Evolutionary conservation across 2,329 filamentous ascomycete genomes (phyloP), one percentile per base, ranked within the genome.

Genomic region (Volutella citrinella): DNA sequence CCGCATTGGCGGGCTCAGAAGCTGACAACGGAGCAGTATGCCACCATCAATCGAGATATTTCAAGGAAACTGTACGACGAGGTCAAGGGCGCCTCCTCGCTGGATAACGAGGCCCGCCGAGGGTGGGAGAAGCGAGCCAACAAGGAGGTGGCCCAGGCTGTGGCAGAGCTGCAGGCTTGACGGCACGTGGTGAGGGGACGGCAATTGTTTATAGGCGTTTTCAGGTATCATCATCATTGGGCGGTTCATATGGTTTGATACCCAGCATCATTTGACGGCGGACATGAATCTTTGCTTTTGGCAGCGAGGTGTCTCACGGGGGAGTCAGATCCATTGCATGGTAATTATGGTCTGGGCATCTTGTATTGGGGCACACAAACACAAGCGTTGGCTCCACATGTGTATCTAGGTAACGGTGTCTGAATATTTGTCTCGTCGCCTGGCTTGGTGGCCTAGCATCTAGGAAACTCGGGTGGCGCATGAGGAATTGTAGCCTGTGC

Each of bases 21-120:
- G 43, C 75, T 97, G 42, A 88, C 82, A 13, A 87, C 89, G 48
- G 87, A 95, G 40, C 84, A 96, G 61, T 98, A 95, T 60, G 91
- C 87, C 4, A 80, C 80, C 36, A 95, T 97, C 63, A 97, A 97
- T 57, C 82, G 89, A 43, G 83, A 85, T 40, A 82, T 97, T 20
- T 96, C 88, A 25, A 83, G 88, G 38, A 86, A 84, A 65, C 70
- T 98, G 38, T 98, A 98, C 63, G 88, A 80, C 45, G 75, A 80
- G 42, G 70, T 78, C 27, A 68, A 69, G 29, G 67, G 72, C 41
- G 70, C 71, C 11, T 64, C 71, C 14, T 63, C 69, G 16, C 71
- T 93, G 19, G 77, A 85, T 51, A 74, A 83, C 15, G 76, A 79
- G 18, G 77, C 78, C 36, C 76, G 80, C 37, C 76, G 76, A 45